These are phyloP conservation scores for Ramaria rubella DNA, from an alignment of 768 basidiomycete species.

Conservation along the genomic window DNA sequence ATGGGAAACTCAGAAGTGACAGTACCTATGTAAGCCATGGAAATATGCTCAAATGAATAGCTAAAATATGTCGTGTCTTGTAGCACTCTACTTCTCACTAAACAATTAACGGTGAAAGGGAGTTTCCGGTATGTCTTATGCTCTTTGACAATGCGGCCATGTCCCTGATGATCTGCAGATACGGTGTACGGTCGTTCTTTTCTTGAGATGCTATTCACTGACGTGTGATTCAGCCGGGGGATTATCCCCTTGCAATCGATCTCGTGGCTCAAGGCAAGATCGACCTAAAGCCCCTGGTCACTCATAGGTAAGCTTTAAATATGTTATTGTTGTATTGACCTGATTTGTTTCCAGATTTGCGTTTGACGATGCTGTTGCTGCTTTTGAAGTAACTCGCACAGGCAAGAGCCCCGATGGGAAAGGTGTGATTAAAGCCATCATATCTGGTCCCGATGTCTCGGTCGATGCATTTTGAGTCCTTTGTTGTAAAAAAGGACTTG, in stretches of 20 bases:
- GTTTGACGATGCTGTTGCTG: conserved; percentile 71
- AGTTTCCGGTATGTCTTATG: conserved; percentile 87
- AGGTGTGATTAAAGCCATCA: conserved; percentile 83
- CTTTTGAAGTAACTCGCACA: conserved; percentile 73
- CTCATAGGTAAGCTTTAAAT: conserved; percentile 56
- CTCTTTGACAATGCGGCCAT: conserved; percentile 9
- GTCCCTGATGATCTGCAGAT: conserved; percentile 10
- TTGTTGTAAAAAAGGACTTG: no score
- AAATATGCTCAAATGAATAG: neutral
- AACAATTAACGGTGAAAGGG: conserved; percentile 78
- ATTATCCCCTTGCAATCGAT: conserved; percentile 79
- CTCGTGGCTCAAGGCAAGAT: conserved; percentile 77
- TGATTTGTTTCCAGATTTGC: conserved; percentile 43
- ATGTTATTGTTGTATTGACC: neutral
- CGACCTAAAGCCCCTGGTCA: conserved; percentile 82
- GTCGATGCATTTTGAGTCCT: conserved; percentile 36
- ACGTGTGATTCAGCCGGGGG: conserved; percentile 52
- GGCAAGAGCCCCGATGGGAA: conserved; percentile 86
- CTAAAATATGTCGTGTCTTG: neutral
- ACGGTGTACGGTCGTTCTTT: conserved; percentile 16
- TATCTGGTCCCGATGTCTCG: conserved; percentile 68
- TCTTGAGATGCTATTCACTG: conserved; percentile 1
- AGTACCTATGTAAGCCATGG: conserved; percentile 45
- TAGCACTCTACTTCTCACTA: conserved; percentile 50
- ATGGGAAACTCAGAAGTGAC: conserved; percentile 76